Evolutionary conservation across 331 rosid species (phyloP).

Genomic region (Pyrus hybrid): DNA sequence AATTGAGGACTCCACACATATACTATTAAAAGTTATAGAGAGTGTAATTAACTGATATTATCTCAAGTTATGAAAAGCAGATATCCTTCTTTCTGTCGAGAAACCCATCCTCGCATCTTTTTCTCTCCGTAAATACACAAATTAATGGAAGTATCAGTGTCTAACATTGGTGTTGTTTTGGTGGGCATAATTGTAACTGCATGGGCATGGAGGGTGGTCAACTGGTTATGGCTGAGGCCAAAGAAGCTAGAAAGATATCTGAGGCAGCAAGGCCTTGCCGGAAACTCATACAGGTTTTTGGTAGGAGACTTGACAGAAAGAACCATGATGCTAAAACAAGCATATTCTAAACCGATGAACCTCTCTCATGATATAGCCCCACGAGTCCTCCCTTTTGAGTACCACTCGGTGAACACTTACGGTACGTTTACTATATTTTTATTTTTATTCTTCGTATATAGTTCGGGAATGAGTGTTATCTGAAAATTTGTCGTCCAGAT

Average conservation of each 20-base stretch:
- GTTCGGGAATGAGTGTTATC: no score
- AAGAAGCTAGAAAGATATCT: constrained; percentile 38
- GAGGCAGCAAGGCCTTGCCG: constrained; percentile 39
- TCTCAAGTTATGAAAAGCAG: no score
- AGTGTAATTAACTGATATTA: no score
- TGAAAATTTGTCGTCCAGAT: no score
- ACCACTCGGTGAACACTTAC: constrained; percentile 9
- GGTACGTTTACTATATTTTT: constrained; percentile 13
- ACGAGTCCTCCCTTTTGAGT: constrained; percentile 12
- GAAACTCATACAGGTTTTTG: constrained; percentile 35
- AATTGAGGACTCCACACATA: no score
- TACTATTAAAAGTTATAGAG: no score
- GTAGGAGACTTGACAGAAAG: constrained; percentile 38
- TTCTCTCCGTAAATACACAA: no score
- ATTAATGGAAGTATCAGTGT: constrained; percentile 1
- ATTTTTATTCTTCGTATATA: no score
- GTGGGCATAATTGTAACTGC: background rate
- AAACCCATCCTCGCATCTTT: no score
- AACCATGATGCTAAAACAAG: constrained; percentile 2
- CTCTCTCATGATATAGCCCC: constrained; percentile 33
- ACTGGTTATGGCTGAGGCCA: constrained; percentile 54
- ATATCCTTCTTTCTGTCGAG: no score
- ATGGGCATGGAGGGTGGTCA: constrained; percentile 36
- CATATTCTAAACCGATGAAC: constrained; percentile 31
- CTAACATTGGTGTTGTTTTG: background rate